A percentile compares a stretch with the other conserved stretches of the same genome.
phyloP scores from a whole-genome alignment of 2,329 filamentous ascomycete genomes.

The Penicillium verrucosum region DNA sequence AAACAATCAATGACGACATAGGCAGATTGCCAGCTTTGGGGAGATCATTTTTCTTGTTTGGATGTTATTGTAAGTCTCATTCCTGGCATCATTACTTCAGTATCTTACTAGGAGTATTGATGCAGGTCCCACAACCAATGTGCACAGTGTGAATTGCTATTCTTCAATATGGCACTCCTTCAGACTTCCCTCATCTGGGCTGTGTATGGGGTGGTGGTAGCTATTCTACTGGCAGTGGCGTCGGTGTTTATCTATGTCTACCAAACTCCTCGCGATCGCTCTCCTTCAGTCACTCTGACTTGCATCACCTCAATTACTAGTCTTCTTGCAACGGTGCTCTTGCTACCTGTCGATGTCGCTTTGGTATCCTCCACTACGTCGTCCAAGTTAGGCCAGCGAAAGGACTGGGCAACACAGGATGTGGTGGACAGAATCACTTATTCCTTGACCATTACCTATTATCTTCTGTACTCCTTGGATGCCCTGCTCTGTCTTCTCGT shows the following conservation, averaged over 20 bases:
- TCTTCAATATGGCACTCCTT: constrained; percentile 61
- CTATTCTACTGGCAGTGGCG: constrained; percentile 70
- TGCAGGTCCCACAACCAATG: constrained; percentile 6
- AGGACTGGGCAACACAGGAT: constrained; percentile 88
- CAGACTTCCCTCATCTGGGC: constrained; percentile 94
- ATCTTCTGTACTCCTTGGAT: constrained; percentile 86
- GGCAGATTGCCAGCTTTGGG: neutral
- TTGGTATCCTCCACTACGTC: constrained; percentile 85
- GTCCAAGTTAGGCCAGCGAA: constrained; percentile 73
- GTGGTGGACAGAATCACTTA: constrained; percentile 73
- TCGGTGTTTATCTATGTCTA: constrained; percentile 87
- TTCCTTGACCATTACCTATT: constrained; percentile 86
- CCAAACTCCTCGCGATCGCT: constrained; percentile 84
- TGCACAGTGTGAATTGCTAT: constrained; percentile 8
- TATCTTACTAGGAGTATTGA: neutral
- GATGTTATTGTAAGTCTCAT: neutral
- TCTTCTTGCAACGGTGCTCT: constrained; percentile 84
- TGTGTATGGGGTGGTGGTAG: constrained; percentile 80
- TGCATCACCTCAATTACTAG: constrained; percentile 83
- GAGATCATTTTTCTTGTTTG: neutral
- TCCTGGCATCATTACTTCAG: neutral
- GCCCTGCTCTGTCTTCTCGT: constrained; percentile 83
- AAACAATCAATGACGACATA: constrained; percentile 7
- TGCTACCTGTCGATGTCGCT: constrained; percentile 92
- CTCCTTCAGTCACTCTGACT: constrained; percentile 74